Evolutionary conservation across 768 basidiomycete genomes (phyloP).

Genomic region (Termitomyces sp.): DNA sequence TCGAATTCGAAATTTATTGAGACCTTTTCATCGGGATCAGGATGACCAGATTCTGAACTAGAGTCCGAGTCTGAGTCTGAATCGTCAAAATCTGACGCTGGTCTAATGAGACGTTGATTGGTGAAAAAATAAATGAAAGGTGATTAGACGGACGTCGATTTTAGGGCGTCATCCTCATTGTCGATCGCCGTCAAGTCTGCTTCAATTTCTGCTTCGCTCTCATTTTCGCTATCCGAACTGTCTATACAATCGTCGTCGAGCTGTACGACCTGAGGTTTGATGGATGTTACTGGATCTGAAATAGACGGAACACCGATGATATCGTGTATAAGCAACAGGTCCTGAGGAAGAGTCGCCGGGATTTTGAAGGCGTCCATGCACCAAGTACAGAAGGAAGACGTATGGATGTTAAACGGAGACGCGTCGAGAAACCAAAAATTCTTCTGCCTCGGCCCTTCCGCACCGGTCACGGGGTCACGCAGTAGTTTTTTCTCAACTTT

Average conservation of each 20-base stretch:
- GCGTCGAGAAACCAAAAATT: constrained; percentile 12
- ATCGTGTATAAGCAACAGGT: constrained; percentile 68
- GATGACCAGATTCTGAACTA: constrained; percentile 25
- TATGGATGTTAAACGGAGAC: background rate
- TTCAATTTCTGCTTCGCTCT: constrained; percentile 72
- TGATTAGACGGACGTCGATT: constrained; percentile 11
- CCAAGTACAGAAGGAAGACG: background rate
- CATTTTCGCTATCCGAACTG: constrained; percentile 47
- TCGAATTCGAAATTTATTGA: constrained; percentile 33
- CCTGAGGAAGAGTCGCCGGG: constrained; percentile 62
- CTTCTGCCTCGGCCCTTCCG: background rate
- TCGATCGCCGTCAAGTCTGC: constrained; percentile 42
- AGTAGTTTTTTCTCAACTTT: constrained; percentile 13
- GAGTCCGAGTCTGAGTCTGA: constrained; percentile 34
- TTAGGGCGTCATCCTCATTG: constrained; percentile 31
- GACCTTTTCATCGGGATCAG: constrained; percentile 12
- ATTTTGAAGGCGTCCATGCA: constrained; percentile 48
- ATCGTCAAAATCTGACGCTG: constrained; percentile 2
- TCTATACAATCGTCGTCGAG: constrained; percentile 40
- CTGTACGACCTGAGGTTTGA: background rate
- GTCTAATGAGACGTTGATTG: constrained; percentile 10
- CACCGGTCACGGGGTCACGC: constrained; percentile 12
- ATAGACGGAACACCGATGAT: constrained; percentile 37
- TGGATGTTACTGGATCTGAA: background rate
- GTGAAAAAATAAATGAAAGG: constrained; percentile 8